Evolutionary conservation across 106 monocot species (phyloP).

Genomic region (Narthecium ossifragum): DNA sequence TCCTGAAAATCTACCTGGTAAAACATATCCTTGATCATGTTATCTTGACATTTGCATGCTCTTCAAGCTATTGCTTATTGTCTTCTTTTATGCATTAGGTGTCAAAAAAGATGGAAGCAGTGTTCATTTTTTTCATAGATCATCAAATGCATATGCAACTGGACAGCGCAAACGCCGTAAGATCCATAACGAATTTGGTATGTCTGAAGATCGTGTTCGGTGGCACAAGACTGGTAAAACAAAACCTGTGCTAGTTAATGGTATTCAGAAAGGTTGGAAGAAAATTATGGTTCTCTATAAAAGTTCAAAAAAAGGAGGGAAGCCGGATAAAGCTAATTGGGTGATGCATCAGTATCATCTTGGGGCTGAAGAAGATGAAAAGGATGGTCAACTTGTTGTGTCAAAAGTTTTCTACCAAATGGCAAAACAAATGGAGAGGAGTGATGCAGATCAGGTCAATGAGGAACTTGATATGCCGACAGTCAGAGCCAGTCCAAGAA

Average conservation of each 20-base stretch:
- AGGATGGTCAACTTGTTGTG: slow-evolving; percentile 76
- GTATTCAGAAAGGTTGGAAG: slow-evolving; percentile 75
- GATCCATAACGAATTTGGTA: slow-evolving; percentile 21
- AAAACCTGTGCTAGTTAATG: slow-evolving; percentile 64
- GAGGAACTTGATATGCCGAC: slow-evolving; percentile 17
- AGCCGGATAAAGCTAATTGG: slow-evolving; percentile 83
- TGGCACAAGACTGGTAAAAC: slow-evolving; percentile 99
- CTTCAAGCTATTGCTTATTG: background rate
- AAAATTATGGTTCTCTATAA: slow-evolving; percentile 92
- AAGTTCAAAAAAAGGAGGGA: slow-evolving; percentile 43
- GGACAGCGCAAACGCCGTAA: slow-evolving; percentile 82
- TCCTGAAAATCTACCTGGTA: slow-evolving; percentile 96
- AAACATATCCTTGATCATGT: background rate
- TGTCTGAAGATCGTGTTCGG: slow-evolving; percentile 47
- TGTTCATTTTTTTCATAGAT: slow-evolving; percentile 75
- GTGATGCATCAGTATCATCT: slow-evolving; percentile 98
- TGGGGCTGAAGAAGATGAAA: slow-evolving; percentile 82
- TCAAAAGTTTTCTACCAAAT: slow-evolving; percentile 78
- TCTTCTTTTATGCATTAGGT: slow-evolving; percentile 32
- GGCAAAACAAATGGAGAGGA: slow-evolving; percentile 25
- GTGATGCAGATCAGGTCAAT: slow-evolving; percentile 8
- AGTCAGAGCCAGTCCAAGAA: slow-evolving; percentile 44
- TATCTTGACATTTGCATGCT: slow-evolving; percentile 1
- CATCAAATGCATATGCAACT: slow-evolving; percentile 74
- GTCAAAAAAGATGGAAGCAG: slow-evolving; percentile 81